Evolutionary conservation across 1,139 yeast species (phyloP), one percentile per base, ranked within the genome.

Genomic region (Sugiyamaella paludigena): DNA sequence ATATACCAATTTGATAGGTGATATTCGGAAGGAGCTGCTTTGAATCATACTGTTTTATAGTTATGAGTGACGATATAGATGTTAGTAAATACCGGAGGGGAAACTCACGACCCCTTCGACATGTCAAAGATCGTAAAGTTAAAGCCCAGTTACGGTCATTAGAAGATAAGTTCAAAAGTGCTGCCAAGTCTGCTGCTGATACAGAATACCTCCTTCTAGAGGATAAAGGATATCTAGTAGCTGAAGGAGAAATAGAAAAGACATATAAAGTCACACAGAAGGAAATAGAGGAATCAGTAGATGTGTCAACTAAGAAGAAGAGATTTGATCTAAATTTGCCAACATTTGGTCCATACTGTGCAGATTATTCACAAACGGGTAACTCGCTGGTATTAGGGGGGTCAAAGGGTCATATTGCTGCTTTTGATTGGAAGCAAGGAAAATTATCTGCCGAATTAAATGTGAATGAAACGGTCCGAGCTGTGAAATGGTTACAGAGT

Each of bases 401-500:
- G 13, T 74, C 75, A 43, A 89, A 88, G 64, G 99, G 99, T 2
- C 98, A 94, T 72, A 82, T 94, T 47, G 98, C 98, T 0, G 80
- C 95, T 4, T 84, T 94, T 73, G 97, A 94, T 69, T 94, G 98
- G 98, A 81, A 95, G 65, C 81, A 83, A 40, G 98, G 98, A 10
- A 74, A 73, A 40, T 71, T 92, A 40, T 84, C 81, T 51, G 82
- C 95, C 47, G 99, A 94, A 66, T 68, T 94, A 48, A 81, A 87
- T 63, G 73, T 94, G 27, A 84, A 85, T 59, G 98, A 94, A 68
- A 88, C 98, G 0, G 87, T 89, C 8, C 79, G 87, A 62, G 95
- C 91, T 1, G 96, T 91, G 36, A 86, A 89, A 61, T 89, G 84
- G 71, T 74, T 94, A 55, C 97, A 92, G 62, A 88, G 85, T 63